phyloP scores from a whole-genome alignment of 352 stramenopile genomes.

The Pythium phragmiticola region DNA sequence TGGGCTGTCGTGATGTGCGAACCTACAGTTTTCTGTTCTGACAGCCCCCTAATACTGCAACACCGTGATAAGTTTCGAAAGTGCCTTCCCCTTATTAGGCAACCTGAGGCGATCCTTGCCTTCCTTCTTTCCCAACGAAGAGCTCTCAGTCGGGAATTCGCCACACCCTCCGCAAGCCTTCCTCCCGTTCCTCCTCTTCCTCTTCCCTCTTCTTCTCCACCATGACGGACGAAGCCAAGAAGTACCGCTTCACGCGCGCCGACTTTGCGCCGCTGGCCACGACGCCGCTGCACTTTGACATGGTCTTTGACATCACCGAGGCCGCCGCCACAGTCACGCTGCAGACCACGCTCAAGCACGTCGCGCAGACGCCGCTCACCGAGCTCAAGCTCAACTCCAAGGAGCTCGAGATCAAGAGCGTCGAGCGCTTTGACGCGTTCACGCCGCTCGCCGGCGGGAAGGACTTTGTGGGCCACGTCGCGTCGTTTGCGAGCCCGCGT shows the following conservation, averaged over 20 bases:
- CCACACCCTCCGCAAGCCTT: constrained; percentile 11
- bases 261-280: constrained; percentile 67
- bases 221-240: constrained; percentile 36
- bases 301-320: constrained; percentile 78
- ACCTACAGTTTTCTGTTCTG: constrained; percentile 13
- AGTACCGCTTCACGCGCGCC: constrained; percentile 67
- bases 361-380: constrained; percentile 33
- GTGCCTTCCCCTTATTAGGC: neutral
- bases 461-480: constrained; percentile 60
- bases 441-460: constrained; percentile 35
- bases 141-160: constrained; percentile 29
- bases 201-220: neutral
- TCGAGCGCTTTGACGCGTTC: constrained; percentile 56
- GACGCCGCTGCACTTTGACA: constrained; percentile 76
- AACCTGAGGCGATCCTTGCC: constrained; percentile 3
- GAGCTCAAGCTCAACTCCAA: constrained; percentile 77
- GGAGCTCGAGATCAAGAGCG: constrained; percentile 61
- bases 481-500: constrained; percentile 46
- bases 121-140: neutral
- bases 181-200: neutral
- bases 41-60: constrained; percentile 5
- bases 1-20: neutral
- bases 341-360: constrained; percentile 66
- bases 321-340: constrained; percentile 59
- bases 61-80: neutral